Evolutionary conservation across 768 basidiomycete species (phyloP).

Genomic region (Rhodosporidiobolus sp.): DNA sequence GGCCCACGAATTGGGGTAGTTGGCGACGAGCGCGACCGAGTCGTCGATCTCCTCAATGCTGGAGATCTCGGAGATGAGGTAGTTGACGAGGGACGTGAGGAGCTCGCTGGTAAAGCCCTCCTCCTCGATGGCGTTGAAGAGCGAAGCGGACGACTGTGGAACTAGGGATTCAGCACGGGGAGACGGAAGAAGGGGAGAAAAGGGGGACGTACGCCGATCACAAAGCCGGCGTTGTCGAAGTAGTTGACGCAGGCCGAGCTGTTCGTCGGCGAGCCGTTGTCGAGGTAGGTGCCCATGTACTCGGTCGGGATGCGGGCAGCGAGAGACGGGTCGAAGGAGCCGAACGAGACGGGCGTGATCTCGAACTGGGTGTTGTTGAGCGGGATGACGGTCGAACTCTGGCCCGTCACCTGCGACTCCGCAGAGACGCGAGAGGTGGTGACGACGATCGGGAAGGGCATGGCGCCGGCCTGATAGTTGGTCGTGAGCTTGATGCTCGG

Average conservation of each 20-base stretch:
- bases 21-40: conserved; percentile 42
- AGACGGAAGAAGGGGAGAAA: neutral
- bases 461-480: conserved; percentile 53
- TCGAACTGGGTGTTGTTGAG: conserved; percentile 40
- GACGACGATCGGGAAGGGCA: conserved; percentile 68
- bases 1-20: conserved; percentile 56
- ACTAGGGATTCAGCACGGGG: no score
- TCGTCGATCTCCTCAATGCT: conserved; percentile 36
- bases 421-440: conserved; percentile 49
- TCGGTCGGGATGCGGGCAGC: conserved; percentile 61
- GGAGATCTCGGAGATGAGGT: conserved; percentile 21
- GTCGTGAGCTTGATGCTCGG: conserved; percentile 51
- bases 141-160: conserved; percentile 39
- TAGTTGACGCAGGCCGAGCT: conserved; percentile 61
- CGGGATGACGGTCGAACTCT: conserved; percentile 35
- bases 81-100: conserved; percentile 8
- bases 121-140: conserved; percentile 44
- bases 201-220: conserved; percentile 10
- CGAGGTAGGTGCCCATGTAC: conserved; percentile 63
- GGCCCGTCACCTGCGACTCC: conserved; percentile 2
- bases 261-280: conserved; percentile 59
- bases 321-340: conserved; percentile 68
- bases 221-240: conserved; percentile 18
- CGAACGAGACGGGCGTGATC: conserved; percentile 49
- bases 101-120: neutral